Conservation (phyloP, 225 moss, liverwort and hornwort genomes). For the Pseudisothecium myosuroides region DNA sequence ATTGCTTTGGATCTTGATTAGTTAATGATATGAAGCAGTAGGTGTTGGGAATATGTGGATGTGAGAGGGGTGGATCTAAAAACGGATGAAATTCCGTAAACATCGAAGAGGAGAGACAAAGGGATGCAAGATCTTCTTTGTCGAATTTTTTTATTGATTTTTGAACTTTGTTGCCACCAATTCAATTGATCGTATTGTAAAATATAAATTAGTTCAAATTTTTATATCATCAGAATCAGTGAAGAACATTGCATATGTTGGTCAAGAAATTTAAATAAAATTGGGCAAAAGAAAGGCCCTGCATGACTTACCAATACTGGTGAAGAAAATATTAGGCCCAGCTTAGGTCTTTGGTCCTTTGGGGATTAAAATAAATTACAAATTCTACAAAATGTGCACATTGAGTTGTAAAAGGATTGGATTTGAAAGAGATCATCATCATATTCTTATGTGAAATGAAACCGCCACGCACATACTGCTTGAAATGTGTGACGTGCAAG, state of each 20-base stretch:
- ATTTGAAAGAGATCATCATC: not conserved
- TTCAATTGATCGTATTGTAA: not conserved
- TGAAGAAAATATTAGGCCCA: not conserved
- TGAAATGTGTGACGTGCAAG: constrained; percentile 20
- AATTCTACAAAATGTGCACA: not conserved
- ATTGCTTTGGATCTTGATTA: not conserved
- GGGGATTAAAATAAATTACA: not conserved
- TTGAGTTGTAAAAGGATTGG: not conserved
- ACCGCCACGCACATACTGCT: not conserved
- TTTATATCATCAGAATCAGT: not conserved
- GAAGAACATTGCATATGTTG: not conserved
- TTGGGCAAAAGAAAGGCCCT: not conserved
- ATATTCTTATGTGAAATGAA: not conserved
- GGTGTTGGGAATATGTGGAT: too few relatives aligned
- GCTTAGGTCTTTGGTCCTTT: not conserved
- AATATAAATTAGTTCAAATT: not conserved
- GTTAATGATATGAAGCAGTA: constrained; percentile 6
- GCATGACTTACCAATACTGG: not conserved
- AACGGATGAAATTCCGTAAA: not conserved
- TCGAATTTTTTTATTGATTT: not conserved
- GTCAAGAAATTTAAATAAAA: not conserved
- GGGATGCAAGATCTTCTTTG: not conserved
- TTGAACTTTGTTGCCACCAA: not conserved
- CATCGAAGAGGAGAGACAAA: not conserved
- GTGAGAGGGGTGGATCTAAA: not conserved